Base-by-base conservation (phyloP, 352 stramenopile species). In the Phytophthora quininea region DNA sequence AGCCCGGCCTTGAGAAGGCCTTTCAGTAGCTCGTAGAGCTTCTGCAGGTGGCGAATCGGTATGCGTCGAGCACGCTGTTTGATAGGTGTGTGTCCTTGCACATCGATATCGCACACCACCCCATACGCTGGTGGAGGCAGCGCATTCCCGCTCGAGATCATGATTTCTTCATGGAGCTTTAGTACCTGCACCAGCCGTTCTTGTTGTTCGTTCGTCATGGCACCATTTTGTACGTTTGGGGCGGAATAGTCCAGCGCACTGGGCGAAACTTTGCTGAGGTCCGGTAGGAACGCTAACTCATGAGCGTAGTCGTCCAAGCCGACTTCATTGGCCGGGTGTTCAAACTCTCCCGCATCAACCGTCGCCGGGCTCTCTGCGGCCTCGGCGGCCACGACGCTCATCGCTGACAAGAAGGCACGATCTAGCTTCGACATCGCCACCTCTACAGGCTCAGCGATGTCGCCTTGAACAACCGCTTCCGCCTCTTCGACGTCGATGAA, bases 131-230 rank as follows among this genome's bases (percentile, higher is more conserved):
- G 40, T 19, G 40, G 40, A 19, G 40, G 15, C 12, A 47, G 1
- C 40, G 40, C 40, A 47, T 47, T 47, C 40, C 40, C 40, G 15
- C 40, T 47, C 19, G 40, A 47, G 40, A 47, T 47, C 40, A 47
- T 47, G 19, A 24, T 24, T 6, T 14, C 6, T 47, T 47, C 10
- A 47, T 24, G 40, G 19, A 24, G 19, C 19, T 24, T 24, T 24
- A 24, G 19, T 24, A 24, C 19, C 19, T 24, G 19, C 19, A 24
- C 19, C 19, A 24, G 19, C 19, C 19, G 19, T 24, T 24, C 19
- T 24, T 24, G 19, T 24, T 24, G 19, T 24, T 24, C 19, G 19
- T 0, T 24, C 19, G 19, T 24, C 19, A 0, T 24, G 19, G 19
- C 19, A 24, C 19, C 19, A 43, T 0, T 43, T 43, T 43, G 37